Evolutionary conservation across 345 rosid genomes (phyloP), one percentile per base, ranked within the genome.

Genomic region (Ceriops decandra): DNA sequence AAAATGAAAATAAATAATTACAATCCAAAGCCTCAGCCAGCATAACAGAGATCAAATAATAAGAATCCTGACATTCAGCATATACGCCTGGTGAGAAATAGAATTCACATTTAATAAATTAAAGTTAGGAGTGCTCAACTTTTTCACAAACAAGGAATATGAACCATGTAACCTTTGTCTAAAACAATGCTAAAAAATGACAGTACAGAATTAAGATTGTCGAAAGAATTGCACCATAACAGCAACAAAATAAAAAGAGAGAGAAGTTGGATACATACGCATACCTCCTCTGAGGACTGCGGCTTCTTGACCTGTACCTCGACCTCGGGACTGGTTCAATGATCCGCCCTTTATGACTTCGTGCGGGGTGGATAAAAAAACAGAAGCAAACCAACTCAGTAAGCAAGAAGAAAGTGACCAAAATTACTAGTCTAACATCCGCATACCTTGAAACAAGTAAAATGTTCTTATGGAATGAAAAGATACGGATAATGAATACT

Each of bases 271-370:
- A 54, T n/a, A 21, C 4, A 7, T 1, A 21, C 2, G 27, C 58
- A 54, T 54, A 26, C 58, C 58, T 54, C 28, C 15, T 21, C 27
- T 16, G 10, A 54, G 58, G 58, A 24, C 58, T 54, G 21, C 58
- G 58, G 21, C 58, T 54, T 54, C 53, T 67, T 11, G 70, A 67
- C 35, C 35, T 56, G 24, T 28, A 4, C 22, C 17, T 42, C 0
- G 46, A 6, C 38, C 33, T 68, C 5, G 69, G 32, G n/a, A 33
- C 2, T 4, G 61, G 33, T 28, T 68, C 71, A 61, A 46, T 30
- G 38, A 67, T 67, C 62, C 70, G 57, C 2, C 70, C 70, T 16
- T 56, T 57, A 19, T 17, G 70, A 36, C 70, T 67, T 33, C 26
- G 26, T 0, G 8, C 10, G 2, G 6, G 9, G 0, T 1, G 1